These are phyloP conservation scores for Thalia dealbata DNA, from an alignment of 176 grass and related monocot genomes.

Conservation along the genomic window DNA sequence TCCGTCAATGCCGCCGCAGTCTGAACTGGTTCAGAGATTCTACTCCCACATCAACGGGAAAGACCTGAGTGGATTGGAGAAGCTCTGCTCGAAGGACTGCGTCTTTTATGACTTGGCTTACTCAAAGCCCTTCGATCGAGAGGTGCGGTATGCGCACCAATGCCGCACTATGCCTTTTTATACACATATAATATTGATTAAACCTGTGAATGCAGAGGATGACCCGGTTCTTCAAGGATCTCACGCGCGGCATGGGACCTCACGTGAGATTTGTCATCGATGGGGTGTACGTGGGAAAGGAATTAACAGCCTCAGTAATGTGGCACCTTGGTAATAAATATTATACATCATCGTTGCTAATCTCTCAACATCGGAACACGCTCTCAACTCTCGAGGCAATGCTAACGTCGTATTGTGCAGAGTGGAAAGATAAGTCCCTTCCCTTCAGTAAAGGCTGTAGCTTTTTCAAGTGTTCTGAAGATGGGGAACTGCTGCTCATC, in stretches of 20 bases:
- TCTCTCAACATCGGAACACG: no score
- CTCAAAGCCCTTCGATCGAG: constrained; percentile 40
- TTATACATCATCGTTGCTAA: neutral
- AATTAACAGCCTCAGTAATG: constrained; percentile 32
- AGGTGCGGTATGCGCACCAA: constrained; percentile 32
- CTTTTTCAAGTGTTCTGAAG: constrained; percentile 49
- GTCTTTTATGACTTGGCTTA: constrained; percentile 42
- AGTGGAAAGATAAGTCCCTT: constrained; percentile 58
- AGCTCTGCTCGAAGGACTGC: constrained; percentile 44
- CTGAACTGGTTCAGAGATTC: constrained; percentile 40
- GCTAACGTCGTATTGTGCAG: constrained; percentile 28
- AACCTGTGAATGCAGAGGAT: constrained; percentile 35
- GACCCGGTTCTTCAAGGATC: constrained; percentile 34
- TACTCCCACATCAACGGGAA: constrained; percentile 55
- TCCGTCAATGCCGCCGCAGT: constrained; percentile 32
- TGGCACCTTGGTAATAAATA: constrained; percentile 97
- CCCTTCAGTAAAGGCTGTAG: constrained; percentile 68
- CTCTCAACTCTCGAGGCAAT: no score
- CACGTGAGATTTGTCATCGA: constrained; percentile 54
- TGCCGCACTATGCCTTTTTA: neutral
- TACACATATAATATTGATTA: neutral
- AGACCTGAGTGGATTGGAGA: constrained; percentile 38
- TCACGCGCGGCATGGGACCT: constrained; percentile 57
- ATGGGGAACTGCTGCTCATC: constrained; percentile 34
- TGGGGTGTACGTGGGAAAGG: constrained; percentile 39